phyloP scores from a whole-genome alignment of 1,284 basidiomycete species.

The Paramarasmius palmivorus region DNA sequence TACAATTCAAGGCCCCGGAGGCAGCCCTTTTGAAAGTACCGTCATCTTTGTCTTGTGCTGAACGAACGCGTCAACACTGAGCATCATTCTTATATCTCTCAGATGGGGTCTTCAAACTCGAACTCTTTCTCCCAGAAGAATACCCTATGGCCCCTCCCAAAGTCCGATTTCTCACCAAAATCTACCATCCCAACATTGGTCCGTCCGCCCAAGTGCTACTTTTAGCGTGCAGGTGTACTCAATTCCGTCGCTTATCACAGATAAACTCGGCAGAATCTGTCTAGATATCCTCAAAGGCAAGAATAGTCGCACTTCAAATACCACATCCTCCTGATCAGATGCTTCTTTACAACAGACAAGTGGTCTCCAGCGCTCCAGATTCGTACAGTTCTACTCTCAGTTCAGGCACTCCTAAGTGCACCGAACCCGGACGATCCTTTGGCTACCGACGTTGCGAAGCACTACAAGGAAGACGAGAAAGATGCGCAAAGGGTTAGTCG shows the following conservation, averaged over 20 bases:
- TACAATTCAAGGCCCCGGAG: constrained; percentile 90
- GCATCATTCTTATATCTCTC: neutral
- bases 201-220: constrained; percentile 23
- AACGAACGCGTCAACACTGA: neutral
- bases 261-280: constrained; percentile 98
- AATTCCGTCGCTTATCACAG: constrained; percentile 39
- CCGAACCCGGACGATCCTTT: constrained; percentile 99
- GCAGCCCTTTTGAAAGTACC: constrained; percentile 91
- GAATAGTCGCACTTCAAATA: constrained; percentile 11
- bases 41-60: neutral
- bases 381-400: constrained; percentile 93
- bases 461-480: constrained; percentile 97
- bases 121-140: constrained; percentile 97
- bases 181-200: constrained; percentile 99
- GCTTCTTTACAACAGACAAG: constrained; percentile 44
- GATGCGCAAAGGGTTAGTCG: constrained; percentile 69
- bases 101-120: constrained; percentile 94
- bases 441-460: constrained; percentile 96
- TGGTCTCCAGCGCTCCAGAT: constrained; percentile 99
- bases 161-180: constrained; percentile 98
- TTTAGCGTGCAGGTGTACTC: constrained; percentile 4
- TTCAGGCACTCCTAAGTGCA: constrained; percentile 93
- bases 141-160: constrained; percentile 99
- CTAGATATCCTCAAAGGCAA: constrained; percentile 95
- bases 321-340: neutral